Base-by-base conservation (phyloP, 2,329 filamentous ascomycete genomes). In the Diaporthe citrichinensis region DNA sequence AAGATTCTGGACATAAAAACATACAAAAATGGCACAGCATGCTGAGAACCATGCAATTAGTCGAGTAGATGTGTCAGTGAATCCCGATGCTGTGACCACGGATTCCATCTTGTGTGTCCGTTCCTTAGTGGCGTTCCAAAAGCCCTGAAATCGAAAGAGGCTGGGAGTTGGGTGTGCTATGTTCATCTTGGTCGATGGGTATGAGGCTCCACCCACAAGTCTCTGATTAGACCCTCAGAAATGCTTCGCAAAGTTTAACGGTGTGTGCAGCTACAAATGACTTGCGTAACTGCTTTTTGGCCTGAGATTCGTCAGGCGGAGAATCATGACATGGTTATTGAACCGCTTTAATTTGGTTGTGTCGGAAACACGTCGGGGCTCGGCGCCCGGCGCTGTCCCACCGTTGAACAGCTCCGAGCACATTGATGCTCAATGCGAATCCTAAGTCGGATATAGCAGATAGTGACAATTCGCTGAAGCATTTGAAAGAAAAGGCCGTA, bases 401-500 rank as follows among this genome's bases (percentile, higher is more conserved):
- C 4, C 57, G 12, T 39, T 51, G 23, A 61, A 41, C 23, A 23
- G 12, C n/a, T n/a, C 34, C 8, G 23, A 41, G 8, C 25, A 39
- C 34, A n/a, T 25, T 9, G 57, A 17, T n/a, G 12, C 34, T 41
- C 1, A 8, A 20, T 25, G 34, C 57, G 1, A 25, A 39, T 12
- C 12, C 15, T 9, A 4, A 8, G 10, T 12, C 5, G 23, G 36
- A 8, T 41, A 6, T 17, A n/a, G 23, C 4, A 4, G 14, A 39
- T 9, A 9, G 25, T 9, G 1, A 5, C 0, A 17, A 8, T 15
- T 8, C 1, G 9, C 23, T 39, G 1, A 41, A 41, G 3, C 53
- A 57, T 7, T 2, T 5, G 3, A 25, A 25, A 0, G 4, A 2
- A 5, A 20, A 8, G 3, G 6, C 0, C 4, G 17, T 17, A 9